Evolutionary conservation across 352 stramenopile species (phyloP), one percentile per base, ranked within the genome.

Genomic region (Phytopythium aichiense): DNA sequence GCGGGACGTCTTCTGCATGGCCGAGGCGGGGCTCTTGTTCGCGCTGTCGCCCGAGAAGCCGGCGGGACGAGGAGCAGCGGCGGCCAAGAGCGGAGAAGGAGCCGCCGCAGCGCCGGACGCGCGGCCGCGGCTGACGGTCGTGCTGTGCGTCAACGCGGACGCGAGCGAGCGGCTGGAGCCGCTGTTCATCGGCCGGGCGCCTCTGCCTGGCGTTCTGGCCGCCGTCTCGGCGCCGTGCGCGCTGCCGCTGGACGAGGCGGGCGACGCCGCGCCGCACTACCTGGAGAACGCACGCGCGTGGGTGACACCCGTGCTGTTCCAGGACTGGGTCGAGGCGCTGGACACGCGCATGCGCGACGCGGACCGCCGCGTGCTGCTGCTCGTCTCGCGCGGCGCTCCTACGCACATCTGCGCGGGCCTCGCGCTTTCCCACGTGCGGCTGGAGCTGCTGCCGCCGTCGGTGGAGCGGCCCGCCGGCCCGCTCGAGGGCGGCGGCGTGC

Each of bases 241-340:
- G 23, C 45, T 52, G 20, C 45, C 45, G 45, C 45, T 43, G 23
- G 23, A 18, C 48, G 58, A 28, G 23, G 31, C 22, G 0, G 6
- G 48, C 25, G 59, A 70, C 4, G 54, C 64, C 40, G 57, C 60
- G 33, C 55, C 67, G 31, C 72, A 84, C 63, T 87, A 85, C 60
- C 72, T 75, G 53, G 72, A 83, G 58, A 87, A 87, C 66, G 67
- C 61, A 38, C 63, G 68, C 25, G 74, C 73, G 60, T 85, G 77
- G 75, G 77, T 87, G 67, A 87, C 77, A 20, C 73, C 74, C 33
- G 74, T 85, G 40, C 71, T 85, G 60, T 87, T 87, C 65, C 75
- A 84, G 63, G 72, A 85, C 57, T 87, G 72, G 63, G 58, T 87
- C 23, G 69, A 68, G 7, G 61, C 74, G 23, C 52, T 87, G 2